Base-by-base conservation (phyloP, 352 stramenopile species). In the Pythium dissimile region DNA sequence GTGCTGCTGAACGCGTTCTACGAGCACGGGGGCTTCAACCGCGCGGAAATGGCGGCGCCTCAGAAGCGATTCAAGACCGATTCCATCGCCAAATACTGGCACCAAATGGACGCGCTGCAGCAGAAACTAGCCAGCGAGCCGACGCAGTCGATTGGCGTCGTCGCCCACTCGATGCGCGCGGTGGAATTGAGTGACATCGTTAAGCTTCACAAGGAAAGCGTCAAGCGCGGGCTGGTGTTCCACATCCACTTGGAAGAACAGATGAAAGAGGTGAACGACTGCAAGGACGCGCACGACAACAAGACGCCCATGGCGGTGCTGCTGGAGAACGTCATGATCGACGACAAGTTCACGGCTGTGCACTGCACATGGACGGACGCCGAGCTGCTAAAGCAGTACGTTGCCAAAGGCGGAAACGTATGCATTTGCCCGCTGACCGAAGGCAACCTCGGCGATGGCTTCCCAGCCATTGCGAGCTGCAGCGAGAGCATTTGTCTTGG, bases 1-100 rank as follows among this genome's bases (percentile, higher is more conserved):
- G 81, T 91, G 42, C 50, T 91, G 42, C 67, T 91, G 9, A 91
- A 89, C 38, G 81, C 81, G 9, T 91, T 80, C 51, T 91, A 91
- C 50, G 75, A 88, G 20, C 75, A 88, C 38, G 78, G 81, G 1
- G 78, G 81, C 20, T 91, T 91, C 54, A 67, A 77, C 23, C 69
- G 66, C 8, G 74, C 73, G 5, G 69, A 78, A 0, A 86, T 91
- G 77, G 73, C 73, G 15, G 66, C 82, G 20, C 54, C 81, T 15
- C 81, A 91, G 53, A 72, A 81, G 66, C 75, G 78, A 35, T 91
- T 91, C 70, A 84, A 89, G 61, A 80, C 80, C 16, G 64, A 80
- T 41, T 85, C 75, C 39, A 58, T 84, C 15, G 71, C 82, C 8
- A 66, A 78, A 31, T 89, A 91, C 65, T 91, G 81, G 78, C 49